phyloP scores from a whole-genome alignment of 768 basidiomycete species.

The Holtermannia corniformis region DNA sequence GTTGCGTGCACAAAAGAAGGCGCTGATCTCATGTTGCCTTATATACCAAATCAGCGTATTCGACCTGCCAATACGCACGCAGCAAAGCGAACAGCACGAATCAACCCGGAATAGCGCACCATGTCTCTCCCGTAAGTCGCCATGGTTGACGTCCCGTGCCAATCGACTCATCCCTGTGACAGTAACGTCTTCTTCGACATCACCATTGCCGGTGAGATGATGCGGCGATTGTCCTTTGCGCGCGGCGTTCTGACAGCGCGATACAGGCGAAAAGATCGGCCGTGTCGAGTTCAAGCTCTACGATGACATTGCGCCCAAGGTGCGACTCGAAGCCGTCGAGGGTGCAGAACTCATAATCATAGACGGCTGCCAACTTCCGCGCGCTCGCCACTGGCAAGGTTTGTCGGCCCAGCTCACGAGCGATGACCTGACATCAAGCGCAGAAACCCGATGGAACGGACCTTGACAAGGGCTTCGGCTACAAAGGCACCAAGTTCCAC shows the following conservation, averaged over 20 bases:
- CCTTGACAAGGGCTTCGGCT: constrained; percentile 52
- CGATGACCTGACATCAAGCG: constrained; percentile 12
- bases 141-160: neutral
- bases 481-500: constrained; percentile 61
- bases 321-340: neutral
- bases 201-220: constrained; percentile 26
- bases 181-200: constrained; percentile 38
- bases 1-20: no score
- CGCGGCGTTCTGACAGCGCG: neutral
- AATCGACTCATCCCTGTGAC: neutral
- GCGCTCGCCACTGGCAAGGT: constrained; percentile 58
- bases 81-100: no score
- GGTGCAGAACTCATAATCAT: neutral
- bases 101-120: no score
- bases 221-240: neutral
- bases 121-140: neutral
- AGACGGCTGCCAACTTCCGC: constrained; percentile 56
- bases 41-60: no score
- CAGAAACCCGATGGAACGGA: constrained; percentile 22
- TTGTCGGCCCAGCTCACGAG: constrained; percentile 1
- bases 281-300: constrained; percentile 65
- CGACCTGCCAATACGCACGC: no score
- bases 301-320: constrained; percentile 50
- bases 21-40: no score
- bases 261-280: constrained; percentile 24